A percentile compares a stretch with the other conserved stretches of the same genome.
These are phyloP conservation scores for Umbelopsis isabellina DNA, from an alignment of 192 early-diverging fungal genomes.

Conservation along the genomic window DNA sequence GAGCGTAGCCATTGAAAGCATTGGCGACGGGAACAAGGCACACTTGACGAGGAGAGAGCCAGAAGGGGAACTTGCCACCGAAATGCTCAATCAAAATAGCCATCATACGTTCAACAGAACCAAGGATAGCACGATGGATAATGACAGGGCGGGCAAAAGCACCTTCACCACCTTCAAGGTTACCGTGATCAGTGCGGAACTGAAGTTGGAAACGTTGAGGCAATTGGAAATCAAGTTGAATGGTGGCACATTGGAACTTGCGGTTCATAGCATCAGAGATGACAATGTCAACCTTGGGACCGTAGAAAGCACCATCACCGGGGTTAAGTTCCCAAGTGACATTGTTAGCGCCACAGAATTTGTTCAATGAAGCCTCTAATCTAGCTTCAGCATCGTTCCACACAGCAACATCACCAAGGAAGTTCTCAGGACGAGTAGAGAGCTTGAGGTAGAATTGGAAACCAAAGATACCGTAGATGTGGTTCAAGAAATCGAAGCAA, in stretches of 20 bases:
- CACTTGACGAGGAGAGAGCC: constrained; percentile 95
- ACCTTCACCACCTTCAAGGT: constrained; percentile 51
- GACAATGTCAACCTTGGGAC: constrained; percentile 99
- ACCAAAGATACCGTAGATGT: constrained; percentile 94
- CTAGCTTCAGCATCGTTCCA: constrained; percentile 93
- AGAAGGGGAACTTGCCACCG: constrained; percentile 98
- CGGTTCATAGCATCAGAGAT: constrained; percentile 93
- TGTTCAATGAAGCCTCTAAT: constrained; percentile 76
- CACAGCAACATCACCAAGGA: constrained; percentile 82
- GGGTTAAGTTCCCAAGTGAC: constrained; percentile 86
- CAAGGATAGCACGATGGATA: constrained; percentile 97
- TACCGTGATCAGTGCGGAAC: constrained; percentile 73
- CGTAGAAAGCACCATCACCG: constrained; percentile 99
- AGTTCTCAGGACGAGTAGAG: constrained; percentile 97
- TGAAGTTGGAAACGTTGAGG: constrained; percentile 93
- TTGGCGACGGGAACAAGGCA: constrained; percentile 87
- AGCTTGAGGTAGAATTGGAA: constrained; percentile 90
- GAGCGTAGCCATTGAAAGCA: constrained; percentile 81
- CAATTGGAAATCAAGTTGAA: constrained; percentile 98
- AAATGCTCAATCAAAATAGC: constrained; percentile 96
- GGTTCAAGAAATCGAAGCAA: constrained; percentile 85
- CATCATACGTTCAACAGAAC: constrained; percentile 94
- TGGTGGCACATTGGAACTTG: constrained; percentile 94
- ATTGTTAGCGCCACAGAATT: constrained; percentile 58
- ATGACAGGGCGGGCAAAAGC: constrained; percentile 83